Evolutionary conservation across 306 rosid genomes (phyloP).

Genomic region (Dalbergia cochinchinensis): DNA sequence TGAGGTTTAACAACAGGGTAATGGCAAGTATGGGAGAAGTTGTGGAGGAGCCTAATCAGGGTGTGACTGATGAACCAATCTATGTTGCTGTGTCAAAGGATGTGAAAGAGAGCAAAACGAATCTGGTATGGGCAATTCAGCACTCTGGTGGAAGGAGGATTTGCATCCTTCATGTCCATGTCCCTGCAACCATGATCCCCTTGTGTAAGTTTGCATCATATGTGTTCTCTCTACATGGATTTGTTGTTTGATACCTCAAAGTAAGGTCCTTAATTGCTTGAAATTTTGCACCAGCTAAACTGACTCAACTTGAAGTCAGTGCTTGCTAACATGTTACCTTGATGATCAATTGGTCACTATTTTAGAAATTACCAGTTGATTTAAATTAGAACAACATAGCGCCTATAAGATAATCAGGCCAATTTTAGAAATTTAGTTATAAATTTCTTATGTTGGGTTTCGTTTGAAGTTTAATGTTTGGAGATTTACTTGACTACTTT

Average conservation of each 20-base stretch:
- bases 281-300: neutral
- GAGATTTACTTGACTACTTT: slow-evolving; percentile 5
- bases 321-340: neutral
- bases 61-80: slow-evolving; percentile 58
- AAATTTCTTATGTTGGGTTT: slow-evolving; percentile 2
- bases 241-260: slow-evolving; percentile 21
- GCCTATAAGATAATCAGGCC: neutral
- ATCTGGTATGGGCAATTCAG: slow-evolving; percentile 71
- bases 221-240: slow-evolving; percentile 1
- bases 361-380: slow-evolving; percentile 21
- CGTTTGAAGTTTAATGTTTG: neutral
- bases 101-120: slow-evolving; percentile 71
- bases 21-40: slow-evolving; percentile 59
- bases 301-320: slow-evolving; percentile 23
- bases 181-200: slow-evolving; percentile 82
- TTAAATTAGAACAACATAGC: slow-evolving; percentile 6
- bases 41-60: slow-evolving; percentile 58
- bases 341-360: neutral
- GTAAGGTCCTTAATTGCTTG: slow-evolving; percentile 26
- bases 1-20: slow-evolving; percentile 39
- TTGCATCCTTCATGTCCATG: slow-evolving; percentile 73
- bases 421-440: slow-evolving; percentile 19
- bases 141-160: slow-evolving; percentile 78
- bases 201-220: slow-evolving; percentile 60
- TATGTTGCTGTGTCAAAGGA: slow-evolving; percentile 78